A percentile compares a stretch with the other conserved stretches of the same genome.
Evolutionary conservation across 2,329 filamentous ascomycete genomes (phyloP).

Genomic region (Metarhizium anisopliae): DNA sequence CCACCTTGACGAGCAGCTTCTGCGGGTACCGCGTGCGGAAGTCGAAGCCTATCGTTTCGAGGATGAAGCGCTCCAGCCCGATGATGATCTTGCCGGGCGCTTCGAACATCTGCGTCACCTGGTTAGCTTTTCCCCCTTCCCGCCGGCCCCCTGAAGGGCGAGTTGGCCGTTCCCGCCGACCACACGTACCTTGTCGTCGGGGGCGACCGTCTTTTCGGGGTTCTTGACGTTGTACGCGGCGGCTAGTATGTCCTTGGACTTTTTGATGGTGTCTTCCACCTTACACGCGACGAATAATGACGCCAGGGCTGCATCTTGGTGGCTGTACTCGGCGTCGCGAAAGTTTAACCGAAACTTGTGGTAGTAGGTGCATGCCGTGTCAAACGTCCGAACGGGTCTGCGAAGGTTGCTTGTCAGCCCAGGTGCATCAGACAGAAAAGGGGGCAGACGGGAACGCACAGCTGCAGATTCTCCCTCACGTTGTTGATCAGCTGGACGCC

Average conservation of each 20-base stretch:
- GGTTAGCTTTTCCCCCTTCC: neutral
- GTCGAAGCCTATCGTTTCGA: conserved; percentile 89
- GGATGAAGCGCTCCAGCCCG: conserved; percentile 81
- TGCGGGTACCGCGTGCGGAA: conserved; percentile 86
- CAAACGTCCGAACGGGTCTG: conserved; percentile 83
- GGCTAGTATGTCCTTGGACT: conserved; percentile 85
- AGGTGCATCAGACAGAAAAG: neutral
- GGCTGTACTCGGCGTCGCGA: conserved; percentile 78
- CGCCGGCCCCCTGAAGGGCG: too few relatives aligned
- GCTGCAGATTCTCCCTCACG: conserved; percentile 65
- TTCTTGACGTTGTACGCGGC: conserved; percentile 80
- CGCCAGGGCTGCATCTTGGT: conserved; percentile 76
- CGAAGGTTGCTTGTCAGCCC: neutral
- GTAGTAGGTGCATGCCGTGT: conserved; percentile 85
- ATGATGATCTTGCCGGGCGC: conserved; percentile 71
- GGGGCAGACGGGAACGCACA: conserved; percentile 44
- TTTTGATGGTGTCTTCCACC: conserved; percentile 96
- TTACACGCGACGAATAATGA: conserved; percentile 92
- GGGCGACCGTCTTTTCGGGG: conserved; percentile 56
- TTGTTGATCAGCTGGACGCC: conserved; percentile 86
- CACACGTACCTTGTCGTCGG: conserved; percentile 67
- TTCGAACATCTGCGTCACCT: conserved; percentile 60
- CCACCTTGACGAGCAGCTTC: conserved; percentile 72
- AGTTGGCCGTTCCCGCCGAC: too few relatives aligned
- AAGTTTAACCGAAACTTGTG: conserved; percentile 87